Percentiles rank a stretch among this genome's conserved stretches.
Conservation (phyloP, 2,329 filamentous ascomycete genomes). For the Clonostachys byssicola region DNA sequence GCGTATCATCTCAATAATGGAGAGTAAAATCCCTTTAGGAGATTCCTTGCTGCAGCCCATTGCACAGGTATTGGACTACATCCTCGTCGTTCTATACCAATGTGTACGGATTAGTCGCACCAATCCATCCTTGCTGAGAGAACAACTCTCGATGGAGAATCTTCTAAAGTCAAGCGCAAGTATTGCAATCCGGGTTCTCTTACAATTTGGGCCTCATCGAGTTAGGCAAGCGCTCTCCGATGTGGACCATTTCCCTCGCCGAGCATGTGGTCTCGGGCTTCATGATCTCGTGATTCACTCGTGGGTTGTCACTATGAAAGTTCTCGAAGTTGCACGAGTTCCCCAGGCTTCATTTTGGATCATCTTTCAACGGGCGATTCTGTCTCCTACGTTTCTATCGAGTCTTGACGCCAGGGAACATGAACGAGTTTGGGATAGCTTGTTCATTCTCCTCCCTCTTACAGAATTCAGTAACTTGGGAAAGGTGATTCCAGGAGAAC, state of each 20-base stretch:
- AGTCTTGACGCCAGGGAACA: conserved; percentile 39
- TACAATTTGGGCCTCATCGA: conserved; percentile 28
- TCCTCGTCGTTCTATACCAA: conserved; percentile 25
- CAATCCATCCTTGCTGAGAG: conserved; percentile 17
- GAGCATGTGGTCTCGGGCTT: conserved; percentile 47
- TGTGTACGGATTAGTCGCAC: conserved; percentile 36
- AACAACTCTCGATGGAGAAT: conserved; percentile 42
- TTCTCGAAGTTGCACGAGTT: conserved; percentile 44
- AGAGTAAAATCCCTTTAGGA: neutral
- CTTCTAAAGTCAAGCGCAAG: conserved; percentile 37
- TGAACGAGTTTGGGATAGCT: conserved; percentile 52
- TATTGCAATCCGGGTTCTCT: conserved; percentile 30
- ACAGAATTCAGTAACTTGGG: conserved; percentile 55
- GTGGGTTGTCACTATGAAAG: conserved; percentile 56
- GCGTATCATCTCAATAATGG: neutral
- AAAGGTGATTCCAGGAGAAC: conserved; percentile 29
- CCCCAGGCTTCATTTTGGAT: conserved; percentile 58
- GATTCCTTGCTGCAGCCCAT: too few species aligned
- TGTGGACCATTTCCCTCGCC: conserved; percentile 18
- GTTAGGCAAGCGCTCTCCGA: neutral
- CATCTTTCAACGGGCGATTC: conserved; percentile 38
- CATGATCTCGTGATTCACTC: conserved; percentile 40
- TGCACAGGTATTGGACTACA: conserved; percentile 9
- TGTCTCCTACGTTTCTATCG: conserved; percentile 22
- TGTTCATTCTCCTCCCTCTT: conserved; percentile 59